Percentiles rank a stretch among this genome's conserved stretches.
Evolutionary conservation across 306 rosid genomes (phyloP).

Genomic region (Malus domestica): DNA sequence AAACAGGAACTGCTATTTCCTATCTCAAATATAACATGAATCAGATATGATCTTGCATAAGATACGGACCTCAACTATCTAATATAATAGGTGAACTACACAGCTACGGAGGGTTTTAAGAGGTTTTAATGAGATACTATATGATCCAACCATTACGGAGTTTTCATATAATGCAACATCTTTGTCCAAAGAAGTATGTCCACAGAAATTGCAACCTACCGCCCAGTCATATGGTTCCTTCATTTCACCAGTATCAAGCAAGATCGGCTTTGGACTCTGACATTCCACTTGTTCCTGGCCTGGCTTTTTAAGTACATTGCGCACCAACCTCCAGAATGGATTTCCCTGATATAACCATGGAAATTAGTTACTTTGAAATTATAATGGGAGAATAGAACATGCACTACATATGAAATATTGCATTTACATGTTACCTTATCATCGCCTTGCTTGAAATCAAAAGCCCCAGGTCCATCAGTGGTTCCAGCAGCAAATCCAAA

Average conservation of each 20-base stretch:
- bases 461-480: slow-evolving; percentile 95
- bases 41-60: background rate
- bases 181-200: slow-evolving; percentile 5
- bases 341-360: slow-evolving; percentile 53
- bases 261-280: slow-evolving; percentile 82
- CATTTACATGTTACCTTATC: slow-evolving; percentile 47
- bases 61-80: background rate
- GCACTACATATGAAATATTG: slow-evolving; percentile 1
- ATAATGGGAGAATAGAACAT: background rate
- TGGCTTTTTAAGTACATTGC: slow-evolving; percentile 60
- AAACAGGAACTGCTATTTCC: background rate
- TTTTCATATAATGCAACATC: slow-evolving; percentile 1
- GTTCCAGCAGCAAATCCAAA: slow-evolving; percentile 94
- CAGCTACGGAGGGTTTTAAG: background rate
- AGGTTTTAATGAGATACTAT: background rate
- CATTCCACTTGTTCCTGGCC: slow-evolving; percentile 63
- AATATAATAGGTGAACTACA: background rate
- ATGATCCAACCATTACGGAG: slow-evolving; percentile 5
- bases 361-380: background rate
- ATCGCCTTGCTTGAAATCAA: slow-evolving; percentile 88
- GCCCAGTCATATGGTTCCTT: slow-evolving; percentile 89
- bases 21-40: background rate
- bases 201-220: slow-evolving; percentile 42
- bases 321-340: slow-evolving; percentile 76
- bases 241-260: slow-evolving; percentile 96